Evolutionary conservation across 257 asterid species (phyloP).

Genomic region (Fraxinus cuspidata): DNA sequence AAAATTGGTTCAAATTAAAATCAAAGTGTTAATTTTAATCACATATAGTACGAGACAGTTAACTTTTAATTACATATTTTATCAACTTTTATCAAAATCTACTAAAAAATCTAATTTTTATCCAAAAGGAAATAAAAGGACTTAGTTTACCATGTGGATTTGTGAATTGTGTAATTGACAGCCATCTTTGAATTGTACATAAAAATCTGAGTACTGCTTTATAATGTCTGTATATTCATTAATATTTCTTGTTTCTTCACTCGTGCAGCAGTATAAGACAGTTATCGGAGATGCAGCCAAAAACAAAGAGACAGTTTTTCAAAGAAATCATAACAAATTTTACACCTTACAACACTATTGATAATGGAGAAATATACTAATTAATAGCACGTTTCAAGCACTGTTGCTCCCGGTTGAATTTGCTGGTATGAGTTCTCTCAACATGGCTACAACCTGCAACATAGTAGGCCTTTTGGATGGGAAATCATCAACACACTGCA

Average conservation of each 20-base stretch:
- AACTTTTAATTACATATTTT: too few relatives aligned
- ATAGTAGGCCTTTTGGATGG: slow-evolving; percentile 90
- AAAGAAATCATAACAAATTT: slow-evolving; percentile 10
- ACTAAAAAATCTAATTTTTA: too few relatives aligned
- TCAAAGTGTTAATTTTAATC: too few relatives aligned
- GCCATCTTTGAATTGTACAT: too few relatives aligned
- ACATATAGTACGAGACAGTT: too few relatives aligned
- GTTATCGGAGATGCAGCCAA: not conserved
- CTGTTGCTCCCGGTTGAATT: slow-evolving; percentile 48
- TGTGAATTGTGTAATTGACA: too few relatives aligned
- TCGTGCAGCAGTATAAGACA: not conserved
- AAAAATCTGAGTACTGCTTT: too few relatives aligned
- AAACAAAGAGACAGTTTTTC: not conserved
- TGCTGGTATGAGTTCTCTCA: slow-evolving; percentile 66
- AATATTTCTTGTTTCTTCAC: not conserved
- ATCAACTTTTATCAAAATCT: too few relatives aligned
- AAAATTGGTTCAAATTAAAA: too few relatives aligned
- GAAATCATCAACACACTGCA: slow-evolving; percentile 90
- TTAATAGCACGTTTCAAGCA: slow-evolving; percentile 37
- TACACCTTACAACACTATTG: slow-evolving; percentile 26
- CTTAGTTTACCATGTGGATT: too few relatives aligned
- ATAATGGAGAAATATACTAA: not conserved
- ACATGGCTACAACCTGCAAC: slow-evolving; percentile 93
- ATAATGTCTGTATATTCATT: too few relatives aligned
- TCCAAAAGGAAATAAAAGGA: too few relatives aligned